Evolutionary conservation across 495 filamentous ascomycete genomes (phyloP).

Genomic region (Ascobolus immersus): DNA sequence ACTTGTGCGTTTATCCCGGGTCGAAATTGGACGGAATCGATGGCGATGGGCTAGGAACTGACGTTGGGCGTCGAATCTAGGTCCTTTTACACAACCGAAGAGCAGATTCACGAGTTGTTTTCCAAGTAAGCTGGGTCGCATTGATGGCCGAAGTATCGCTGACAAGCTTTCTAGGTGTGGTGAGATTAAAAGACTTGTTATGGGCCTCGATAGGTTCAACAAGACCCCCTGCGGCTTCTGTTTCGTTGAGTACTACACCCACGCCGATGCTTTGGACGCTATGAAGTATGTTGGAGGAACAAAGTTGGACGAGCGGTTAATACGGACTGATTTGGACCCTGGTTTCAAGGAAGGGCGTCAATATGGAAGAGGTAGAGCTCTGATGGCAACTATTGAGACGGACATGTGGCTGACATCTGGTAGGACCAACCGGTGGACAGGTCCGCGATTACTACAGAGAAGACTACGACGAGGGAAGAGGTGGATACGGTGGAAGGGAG

Average conservation of each 20-base stretch:
- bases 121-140: conserved; percentile 28
- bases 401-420: conserved; percentile 33
- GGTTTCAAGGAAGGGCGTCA: conserved; percentile 90
- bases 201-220: conserved; percentile 87
- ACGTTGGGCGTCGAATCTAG: conserved; percentile 20
- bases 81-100: conserved; percentile 98
- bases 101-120: conserved; percentile 95
- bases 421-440: conserved; percentile 89
- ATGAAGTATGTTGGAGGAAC: conserved; percentile 97
- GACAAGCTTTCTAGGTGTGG: conserved; percentile 28
- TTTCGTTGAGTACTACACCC: conserved; percentile 97
- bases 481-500: conserved; percentile 37
- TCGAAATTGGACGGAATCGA: neutral
- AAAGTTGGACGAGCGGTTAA: conserved; percentile 93
- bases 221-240: conserved; percentile 98
- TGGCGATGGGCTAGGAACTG: neutral
- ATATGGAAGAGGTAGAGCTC: conserved; percentile 57
- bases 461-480: conserved; percentile 82
- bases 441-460: conserved; percentile 94
- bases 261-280: conserved; percentile 85
- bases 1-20: conserved; percentile 39
- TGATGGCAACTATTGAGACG: conserved; percentile 7
- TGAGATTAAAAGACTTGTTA: conserved; percentile 92
- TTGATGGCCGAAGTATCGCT: conserved; percentile 3
- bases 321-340: conserved; percentile 86